Evolutionary conservation across 2,329 filamentous ascomycete genomes (phyloP).

Genomic region (Sclerotinia nivalis): DNA sequence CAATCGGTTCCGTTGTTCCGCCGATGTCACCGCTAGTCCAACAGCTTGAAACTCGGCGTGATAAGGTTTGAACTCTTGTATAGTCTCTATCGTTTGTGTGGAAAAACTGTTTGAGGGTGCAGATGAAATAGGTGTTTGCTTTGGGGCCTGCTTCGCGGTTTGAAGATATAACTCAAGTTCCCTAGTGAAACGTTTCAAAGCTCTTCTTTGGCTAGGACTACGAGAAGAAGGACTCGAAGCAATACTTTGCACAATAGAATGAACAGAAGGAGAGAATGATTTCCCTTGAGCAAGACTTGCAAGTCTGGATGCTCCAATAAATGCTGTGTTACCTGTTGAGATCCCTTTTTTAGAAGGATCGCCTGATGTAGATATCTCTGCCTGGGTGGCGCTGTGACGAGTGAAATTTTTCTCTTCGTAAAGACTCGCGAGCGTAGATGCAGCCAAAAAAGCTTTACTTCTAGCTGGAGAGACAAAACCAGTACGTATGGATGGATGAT

Average conservation of each 20-base stretch:
- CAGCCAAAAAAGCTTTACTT: conserved; percentile 21
- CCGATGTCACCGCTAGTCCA: conserved; percentile 58
- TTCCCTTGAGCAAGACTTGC: conserved; percentile 18
- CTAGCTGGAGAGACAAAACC: not conserved
- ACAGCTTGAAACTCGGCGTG: conserved; percentile 54
- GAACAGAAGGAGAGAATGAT: conserved; percentile 25
- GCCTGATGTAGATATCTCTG: not conserved
- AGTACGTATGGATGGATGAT: conserved; percentile 11
- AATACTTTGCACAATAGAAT: conserved; percentile 30
- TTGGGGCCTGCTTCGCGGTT: conserved; percentile 44
- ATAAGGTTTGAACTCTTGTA: conserved; percentile 56
- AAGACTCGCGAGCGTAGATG: conserved; percentile 23
- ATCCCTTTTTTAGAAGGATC: conserved; percentile 2
- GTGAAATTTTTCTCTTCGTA: conserved; percentile 9
- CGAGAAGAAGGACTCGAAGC: conserved; percentile 42
- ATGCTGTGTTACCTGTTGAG: not conserved
- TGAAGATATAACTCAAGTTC: conserved; percentile 48
- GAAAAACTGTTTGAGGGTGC: conserved; percentile 42
- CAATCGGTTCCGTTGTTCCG: conserved; percentile 42
- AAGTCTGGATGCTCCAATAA: conserved; percentile 18
- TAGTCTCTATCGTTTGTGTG: conserved; percentile 54
- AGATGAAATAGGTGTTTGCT: conserved; percentile 39
- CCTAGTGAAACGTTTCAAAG: conserved; percentile 46
- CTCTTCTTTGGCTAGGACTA: conserved; percentile 48
- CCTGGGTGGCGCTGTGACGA: not conserved